Base-by-base conservation (phyloP, 2,329 filamentous ascomycete species). In the Aphanoascus verrucosus region DNA sequence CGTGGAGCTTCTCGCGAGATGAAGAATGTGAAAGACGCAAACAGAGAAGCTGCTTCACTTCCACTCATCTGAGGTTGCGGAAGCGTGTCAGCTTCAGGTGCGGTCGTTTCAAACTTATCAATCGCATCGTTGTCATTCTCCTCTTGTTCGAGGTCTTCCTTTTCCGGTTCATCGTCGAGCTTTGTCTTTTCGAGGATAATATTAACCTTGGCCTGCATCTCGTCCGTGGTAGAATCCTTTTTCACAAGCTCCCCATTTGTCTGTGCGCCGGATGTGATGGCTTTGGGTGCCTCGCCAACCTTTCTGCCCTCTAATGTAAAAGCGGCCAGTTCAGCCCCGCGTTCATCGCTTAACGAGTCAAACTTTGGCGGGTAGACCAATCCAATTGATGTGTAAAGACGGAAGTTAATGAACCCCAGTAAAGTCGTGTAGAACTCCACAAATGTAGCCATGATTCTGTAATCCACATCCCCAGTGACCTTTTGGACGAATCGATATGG, bases 401-500 rank as follows among this genome's bases (percentile, higher is more conserved):
- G 79, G 77, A 89, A 98, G 77, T 98, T 96, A 72, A 97, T 83
- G 65, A 98, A 98, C 56, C 91, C 86, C 17, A 98, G 77, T 12
- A 98, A 78, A 3, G 91, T 97, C 64, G 94, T 95, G 76, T 98
- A 98, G 70, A 98, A 98, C 69, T 98, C 91, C 60, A 98, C 84
- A 67, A 98, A 98, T 3, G 93, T 98, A 56, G 88, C 91, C 93
- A 98, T 98, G 72, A 98, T 98, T 64, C 93, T 80, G 74, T 96
- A 98, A 70, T 98, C 93, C 59, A 98, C 86, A 70, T 98, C 93
- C 55, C 86, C 88, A 40, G 93, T 87, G 12, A 95, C 84, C 61
- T 87, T 80, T 76, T 98, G 93, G 65, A 97, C 95, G 73, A 98
- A 98, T 69, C 88, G 88, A 76, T 98, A 98, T 0, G 93, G 93